Evolutionary conservation across 179 eudicot genomes (phyloP), one percentile per base, ranked within the genome.

Genomic region (Drosera spatulata): DNA sequence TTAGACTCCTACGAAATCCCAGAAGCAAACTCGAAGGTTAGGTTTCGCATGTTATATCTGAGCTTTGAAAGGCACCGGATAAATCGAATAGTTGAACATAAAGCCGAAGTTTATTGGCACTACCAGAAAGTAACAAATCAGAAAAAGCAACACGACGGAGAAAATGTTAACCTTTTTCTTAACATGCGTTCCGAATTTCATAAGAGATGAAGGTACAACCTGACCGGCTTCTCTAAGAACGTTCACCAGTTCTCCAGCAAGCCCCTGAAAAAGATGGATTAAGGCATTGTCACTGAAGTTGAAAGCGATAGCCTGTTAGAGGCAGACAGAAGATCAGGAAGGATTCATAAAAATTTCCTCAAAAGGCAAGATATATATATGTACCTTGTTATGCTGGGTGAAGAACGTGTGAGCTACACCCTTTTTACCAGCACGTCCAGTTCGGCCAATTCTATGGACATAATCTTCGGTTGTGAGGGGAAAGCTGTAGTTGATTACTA

Each of bases 381-480:
- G 41, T 63, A 85, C 99, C 99, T 94, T 94, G 66, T 94, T 90
- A 10, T 90, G 94, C 65, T 85, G 83, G 3, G 78, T 90, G 79
- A 94, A 94, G 75, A 94, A 94, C 37, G 99, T 94, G 78, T 94
- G 99, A 64, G 99, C 97, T 14, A 94, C 91, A 64, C 99, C 99
- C 79, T 94, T 90, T 72, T 94, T 94, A 69, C 99, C 99, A 76
- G 97, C 99, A 61, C 97, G 74, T 61, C 99, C 99, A 11, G 99
- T 94, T 75, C 99, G 82, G 61, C 99, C 99, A 45, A 94, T 94
- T 71, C 97, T 79, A 64, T 94, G 99, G 66, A 94, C 99, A 66
- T 90, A 94, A 80, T 90, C 99, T 79, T 94, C 99, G 2, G 97
- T 87, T 5, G 99, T 90, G 50, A 94, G 88, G 2, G 99, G 99